Evolutionary conservation across 345 rosid species (phyloP), one percentile per base, ranked within the genome.

Genomic region (Erysimum cheiranthoides): DNA sequence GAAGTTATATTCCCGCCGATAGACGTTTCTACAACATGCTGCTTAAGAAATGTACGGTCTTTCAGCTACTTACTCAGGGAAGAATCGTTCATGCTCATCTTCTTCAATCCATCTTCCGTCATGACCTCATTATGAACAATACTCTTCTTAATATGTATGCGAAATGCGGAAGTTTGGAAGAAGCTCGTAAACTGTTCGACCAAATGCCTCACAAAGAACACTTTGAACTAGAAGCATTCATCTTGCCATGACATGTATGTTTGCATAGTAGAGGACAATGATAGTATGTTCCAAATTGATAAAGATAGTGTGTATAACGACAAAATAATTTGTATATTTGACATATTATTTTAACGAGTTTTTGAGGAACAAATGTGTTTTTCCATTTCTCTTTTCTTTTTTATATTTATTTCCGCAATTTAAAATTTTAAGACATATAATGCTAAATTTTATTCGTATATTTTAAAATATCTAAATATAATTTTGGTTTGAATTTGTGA

Each of bases 151-250:
- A 86, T 8, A 63, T 84, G 80, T 84, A 86, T 53, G 81, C 85
- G 0, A 87, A 85, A 36, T 87, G 91, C 6, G 84, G 84, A 32
- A 64, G 78, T 71, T 50, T 87, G 65, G 85, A 50, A 0, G 83
- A 82, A 5, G 93, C 90, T 13, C 83, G 83, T 8, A 72, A 77
- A 9, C 30, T 87, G 82, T 85, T 87, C 47, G 91, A 85, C 9
- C 75, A 79, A 82, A 87, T 89, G 88, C 75, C 78, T 32, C 61
- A 57, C 0, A 84, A 52, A 57, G 88, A n/a, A n/a, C n/a, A 85
- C 62, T 76, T 84, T 30, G 86, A n/a, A n/a, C n/a, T n/a, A n/a
- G n/a, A n/a, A n/a, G n/a, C n/a, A n/a, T n/a, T n/a, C n/a, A n/a
- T n/a, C n/a, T n/a, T n/a, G n/a, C n/a, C n/a, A n/a, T n/a, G n/a